Percentiles rank a stretch among this genome's conserved stretches.
Conservation (phyloP, 306 rosid genomes). For the Cucumis cinereus region DNA sequence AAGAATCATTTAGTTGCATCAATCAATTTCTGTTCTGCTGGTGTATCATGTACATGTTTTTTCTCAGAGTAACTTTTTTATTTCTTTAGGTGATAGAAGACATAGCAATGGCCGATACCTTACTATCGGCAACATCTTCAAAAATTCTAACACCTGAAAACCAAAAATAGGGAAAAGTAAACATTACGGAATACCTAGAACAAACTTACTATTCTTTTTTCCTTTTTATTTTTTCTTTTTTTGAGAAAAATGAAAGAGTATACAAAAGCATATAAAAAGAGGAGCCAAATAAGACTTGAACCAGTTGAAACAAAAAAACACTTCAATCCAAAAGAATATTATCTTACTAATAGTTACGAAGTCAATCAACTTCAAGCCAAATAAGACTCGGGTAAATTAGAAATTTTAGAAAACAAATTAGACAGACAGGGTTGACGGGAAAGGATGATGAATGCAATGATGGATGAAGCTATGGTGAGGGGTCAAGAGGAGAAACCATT, state of each 20-base stretch:
- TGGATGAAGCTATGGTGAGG: background rate
- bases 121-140: conserved; percentile 59
- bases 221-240: background rate
- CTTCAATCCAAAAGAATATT: background rate
- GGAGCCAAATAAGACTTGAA: background rate
- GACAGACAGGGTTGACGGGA: background rate
- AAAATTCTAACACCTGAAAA: conserved; percentile 80
- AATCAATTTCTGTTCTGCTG: background rate
- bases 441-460: too few species aligned
- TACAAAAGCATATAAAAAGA: too few species aligned
- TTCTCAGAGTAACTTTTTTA: background rate
- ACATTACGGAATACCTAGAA: background rate
- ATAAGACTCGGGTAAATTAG: too few species aligned
- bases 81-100: background rate
- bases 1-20: background rate
- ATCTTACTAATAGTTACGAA: background rate
- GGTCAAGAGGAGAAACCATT: background rate
- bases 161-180: conserved; percentile 13
- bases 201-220: background rate
- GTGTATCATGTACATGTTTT: background rate
- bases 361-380: too few species aligned
- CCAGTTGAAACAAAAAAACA: background rate
- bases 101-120: conserved; percentile 26
- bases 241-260: background rate
- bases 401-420: too few species aligned